Base-by-base conservation (phyloP, 2,329 filamentous ascomycete species). In the Grosmannia penicillata region DNA sequence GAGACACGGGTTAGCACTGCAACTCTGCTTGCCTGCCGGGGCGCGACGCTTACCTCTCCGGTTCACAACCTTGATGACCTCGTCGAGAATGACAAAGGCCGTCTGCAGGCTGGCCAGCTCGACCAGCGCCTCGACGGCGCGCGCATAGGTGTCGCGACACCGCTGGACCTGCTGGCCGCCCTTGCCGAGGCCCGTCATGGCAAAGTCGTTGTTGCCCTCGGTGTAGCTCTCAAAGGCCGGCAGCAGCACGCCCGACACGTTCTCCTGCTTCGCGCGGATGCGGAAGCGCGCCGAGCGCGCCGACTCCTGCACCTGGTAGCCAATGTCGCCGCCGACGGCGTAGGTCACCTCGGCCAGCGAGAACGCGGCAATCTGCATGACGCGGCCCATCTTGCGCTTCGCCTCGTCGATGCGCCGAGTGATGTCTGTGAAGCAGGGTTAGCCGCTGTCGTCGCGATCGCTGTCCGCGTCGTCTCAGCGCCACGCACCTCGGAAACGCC, bases 1-100 rank as follows among this genome's bases (percentile, higher is more conserved):
- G 33, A 46, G 7, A 4, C 2, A 38, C 9, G 14, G 45, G 47
- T 60, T 49, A 61, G 55, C 52, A 45, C 34, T 5, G 13, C 13
- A 43, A 57, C 11, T n/a, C 24, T 7, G 10, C 5, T 13, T 14
- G 8, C 5, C 3, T 9, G 14, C 4, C 7, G 24, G 15, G 21
- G 8, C 4, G 4, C n/a, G 14, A 23, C 19, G n/a, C 66, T 56
- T 60, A 82, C 80, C 81, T 83, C 91, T 80, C 54, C 91, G 76
- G 59, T 98, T 98, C 39, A 98, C 91, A 21, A 96, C 86, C 66
- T 98, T 98, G 65, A 98, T 98, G 41, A 98, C 91, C 61, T 98
- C 91, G 56, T 98, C 91, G 43, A 98, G 61, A 47, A 96, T 96
- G 34, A 98, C 85, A 57, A 98, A 98, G 6, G 91, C 91, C 47